Base-by-base conservation (phyloP, 2,329 filamentous ascomycete species). In the Microcyclospora tardicrescens region DNA sequence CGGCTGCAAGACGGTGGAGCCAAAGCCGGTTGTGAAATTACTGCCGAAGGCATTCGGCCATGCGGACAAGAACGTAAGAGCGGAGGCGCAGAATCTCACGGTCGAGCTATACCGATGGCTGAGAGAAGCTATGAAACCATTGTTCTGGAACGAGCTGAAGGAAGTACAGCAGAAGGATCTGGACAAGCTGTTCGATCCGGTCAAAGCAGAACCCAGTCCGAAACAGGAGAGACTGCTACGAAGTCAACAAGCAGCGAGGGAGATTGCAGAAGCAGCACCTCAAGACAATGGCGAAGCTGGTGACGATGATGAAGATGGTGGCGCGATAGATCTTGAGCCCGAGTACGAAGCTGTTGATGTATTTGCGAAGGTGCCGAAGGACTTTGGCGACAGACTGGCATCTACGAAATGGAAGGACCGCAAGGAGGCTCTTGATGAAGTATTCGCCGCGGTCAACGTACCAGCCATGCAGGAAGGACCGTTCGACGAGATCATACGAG, bases 371-470 rank as follows among this genome's bases (percentile, higher is more conserved):
- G 69, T 96, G 2, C 82, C 89, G 0, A 75, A 77, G 30, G 79
- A 86, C 57, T 87, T 95, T 48, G 72, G 76, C 47, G 91, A 98
- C 15, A 78, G 81, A 42, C 66, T 98, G 24, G 80, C 74, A 0
- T 96, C 89, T 9, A 80, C 87, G 0, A 98, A 98, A 59, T 98
- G 91, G 91, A 98, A 98, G 58, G 93, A 98, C 50, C 74, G 91
- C 44, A 98, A 98, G 61, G 91, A 98, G 50, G 84, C 84, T 0
- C 70, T 96, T 2, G 91, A 98, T 44, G 84, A 76, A 9, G 70
- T 95, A 0, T 81, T 79, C 50, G 73, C 74, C 11, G 71, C 77
- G 2, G 62, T 93, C 39, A 93, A 93, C 51, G 80, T 93, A 31
- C 86, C 89, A 11, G 75, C 81, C 44, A 94, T 98, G 60, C 93